These are phyloP conservation scores for Aspergillus jensenii DNA, from an alignment of 2,329 filamentous ascomycete species.

Conservation along the genomic window DNA sequence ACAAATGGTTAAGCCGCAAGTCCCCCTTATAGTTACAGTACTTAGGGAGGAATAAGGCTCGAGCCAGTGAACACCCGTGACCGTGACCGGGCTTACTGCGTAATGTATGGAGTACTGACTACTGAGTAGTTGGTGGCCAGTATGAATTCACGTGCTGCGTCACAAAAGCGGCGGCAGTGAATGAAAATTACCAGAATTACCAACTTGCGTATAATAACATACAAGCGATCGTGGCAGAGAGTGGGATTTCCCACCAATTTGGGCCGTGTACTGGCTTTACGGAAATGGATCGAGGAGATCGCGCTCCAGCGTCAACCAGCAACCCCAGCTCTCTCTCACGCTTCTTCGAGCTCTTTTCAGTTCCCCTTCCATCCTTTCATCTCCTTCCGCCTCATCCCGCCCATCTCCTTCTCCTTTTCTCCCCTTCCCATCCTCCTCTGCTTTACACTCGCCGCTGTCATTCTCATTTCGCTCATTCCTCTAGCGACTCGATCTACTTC, in stretches of 20 bases:
- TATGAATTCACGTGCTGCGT: no score
- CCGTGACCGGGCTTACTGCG: no score
- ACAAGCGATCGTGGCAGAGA: not conserved
- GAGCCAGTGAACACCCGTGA: no score
- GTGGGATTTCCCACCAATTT: not conserved
- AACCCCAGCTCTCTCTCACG: not conserved
- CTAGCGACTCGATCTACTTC: not conserved
- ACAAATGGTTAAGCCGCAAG: not conserved
- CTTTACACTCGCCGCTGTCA: not conserved
- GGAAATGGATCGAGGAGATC: not conserved
- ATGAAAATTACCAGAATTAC: slow-evolving; percentile 2
- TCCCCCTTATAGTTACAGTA: not conserved
- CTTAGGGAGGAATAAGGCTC: no score
- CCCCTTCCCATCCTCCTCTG: not conserved
- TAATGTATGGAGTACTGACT: no score
- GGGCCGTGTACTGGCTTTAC: not conserved
- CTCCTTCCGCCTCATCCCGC: slow-evolving; percentile 9
- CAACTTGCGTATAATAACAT: not conserved
- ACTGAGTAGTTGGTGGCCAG: no score
- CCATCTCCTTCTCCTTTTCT: slow-evolving; percentile 1
- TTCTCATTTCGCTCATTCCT: slow-evolving; percentile 1
- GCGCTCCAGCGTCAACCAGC: slow-evolving; percentile 2
- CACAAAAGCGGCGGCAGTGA: no score
- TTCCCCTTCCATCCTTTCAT: slow-evolving; percentile 10
- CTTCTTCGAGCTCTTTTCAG: not conserved